These are phyloP conservation scores for Xerocomus minutiporus DNA, from an alignment of 1,284 basidiomycete species.

Conservation along the genomic window DNA sequence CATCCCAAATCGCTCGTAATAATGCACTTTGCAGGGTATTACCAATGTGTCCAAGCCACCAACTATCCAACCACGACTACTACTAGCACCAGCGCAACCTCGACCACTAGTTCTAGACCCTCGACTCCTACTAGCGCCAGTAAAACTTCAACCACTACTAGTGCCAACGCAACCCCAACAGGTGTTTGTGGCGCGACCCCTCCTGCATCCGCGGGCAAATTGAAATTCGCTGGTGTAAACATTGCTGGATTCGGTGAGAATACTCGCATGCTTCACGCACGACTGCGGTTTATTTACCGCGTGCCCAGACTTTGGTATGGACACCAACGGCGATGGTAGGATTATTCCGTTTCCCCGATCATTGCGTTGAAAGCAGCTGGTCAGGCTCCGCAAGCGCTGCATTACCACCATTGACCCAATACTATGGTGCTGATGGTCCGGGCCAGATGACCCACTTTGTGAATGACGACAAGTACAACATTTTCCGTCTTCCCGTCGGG, in stretches of 20 bases:
- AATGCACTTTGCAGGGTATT: neutral
- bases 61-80: neutral
- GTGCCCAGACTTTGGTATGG: conserved; percentile 19
- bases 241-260: conserved; percentile 24
- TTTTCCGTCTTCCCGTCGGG: conserved; percentile 44
- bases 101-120: neutral
- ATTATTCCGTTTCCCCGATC: neutral
- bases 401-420: neutral
- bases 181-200: neutral
- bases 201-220: neutral
- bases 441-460: conserved; percentile 52
- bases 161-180: neutral
- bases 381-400: neutral
- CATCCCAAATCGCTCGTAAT: neutral
- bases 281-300: neutral
- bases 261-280: neutral
- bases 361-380: neutral
- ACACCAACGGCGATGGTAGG: neutral
- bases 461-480: conserved; percentile 39
- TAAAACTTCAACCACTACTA: neutral
- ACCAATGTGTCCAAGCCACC: neutral
- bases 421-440: conserved; percentile 16
- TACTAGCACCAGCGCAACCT: neutral
- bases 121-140: neutral
- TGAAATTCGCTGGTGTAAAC: conserved; percentile 25